Conservation (phyloP, 805 yeast species). For the Myxozyma mucilagina region DNA sequence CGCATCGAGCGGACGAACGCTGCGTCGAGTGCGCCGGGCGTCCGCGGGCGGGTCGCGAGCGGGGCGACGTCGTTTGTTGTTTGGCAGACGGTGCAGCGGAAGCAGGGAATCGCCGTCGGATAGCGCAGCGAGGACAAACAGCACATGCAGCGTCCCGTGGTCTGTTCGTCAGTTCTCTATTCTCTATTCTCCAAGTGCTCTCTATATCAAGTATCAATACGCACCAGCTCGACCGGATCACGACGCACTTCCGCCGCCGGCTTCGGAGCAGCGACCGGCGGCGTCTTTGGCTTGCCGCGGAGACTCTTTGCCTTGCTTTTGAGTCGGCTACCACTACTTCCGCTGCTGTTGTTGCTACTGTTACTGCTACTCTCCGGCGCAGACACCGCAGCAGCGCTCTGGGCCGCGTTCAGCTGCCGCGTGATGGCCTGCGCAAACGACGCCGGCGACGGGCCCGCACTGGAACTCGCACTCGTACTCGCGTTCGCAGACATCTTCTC, state of each 20-base stretch:
- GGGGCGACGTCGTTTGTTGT: slow-evolving; percentile 35
- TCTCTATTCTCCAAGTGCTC: background rate
- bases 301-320: too few relatives aligned
- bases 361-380: background rate
- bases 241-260: too few relatives aligned
- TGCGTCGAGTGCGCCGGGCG: background rate
- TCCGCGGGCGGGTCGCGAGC: slow-evolving; percentile 6
- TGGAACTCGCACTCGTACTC: background rate
- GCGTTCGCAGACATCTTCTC: background rate
- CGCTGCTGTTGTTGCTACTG: too few relatives aligned
- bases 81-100: slow-evolving; percentile 61
- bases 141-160: slow-evolving; percentile 36
- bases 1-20: slow-evolving; percentile 1
- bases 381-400: background rate
- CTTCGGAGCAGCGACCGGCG: too few relatives aligned
- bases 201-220: background rate
- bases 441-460: slow-evolving; percentile 5
- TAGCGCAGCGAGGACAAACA: slow-evolving; percentile 37
- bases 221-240: background rate
- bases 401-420: slow-evolving; percentile 10
- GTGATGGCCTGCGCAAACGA: slow-evolving; percentile 16
- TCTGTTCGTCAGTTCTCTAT: slow-evolving; percentile 10
- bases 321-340: too few relatives aligned
- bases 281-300: too few relatives aligned
- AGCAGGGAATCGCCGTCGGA: slow-evolving; percentile 37